phyloP scores from a whole-genome alignment of 228 moss, liverwort and hornwort genomes.

The Sphagnum magellanicum region DNA sequence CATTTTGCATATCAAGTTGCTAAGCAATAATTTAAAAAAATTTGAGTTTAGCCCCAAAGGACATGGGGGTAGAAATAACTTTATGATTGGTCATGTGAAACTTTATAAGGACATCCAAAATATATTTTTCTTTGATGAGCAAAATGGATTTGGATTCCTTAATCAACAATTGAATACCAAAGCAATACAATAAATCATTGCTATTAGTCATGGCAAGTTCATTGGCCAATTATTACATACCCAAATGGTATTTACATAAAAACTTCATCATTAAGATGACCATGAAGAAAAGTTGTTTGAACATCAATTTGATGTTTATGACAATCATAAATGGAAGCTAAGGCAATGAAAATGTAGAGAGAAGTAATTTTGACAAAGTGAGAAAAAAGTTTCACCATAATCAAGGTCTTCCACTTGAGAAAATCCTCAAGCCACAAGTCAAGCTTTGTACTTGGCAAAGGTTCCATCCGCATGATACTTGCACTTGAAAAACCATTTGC shows the following conservation, averaged over 20 bases:
- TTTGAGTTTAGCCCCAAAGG: too few relatives aligned
- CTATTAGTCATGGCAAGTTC: too few relatives aligned
- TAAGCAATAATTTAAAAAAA: too few relatives aligned
- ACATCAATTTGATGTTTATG: neutral
- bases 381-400: slow-evolving; percentile 2
- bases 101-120: too few relatives aligned
- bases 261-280: neutral
- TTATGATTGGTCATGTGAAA: too few relatives aligned
- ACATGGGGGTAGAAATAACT: too few relatives aligned
- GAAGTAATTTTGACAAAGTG: neutral
- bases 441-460: neutral
- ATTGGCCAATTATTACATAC: neutral
- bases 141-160: too few relatives aligned
- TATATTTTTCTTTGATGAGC: too few relatives aligned
- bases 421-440: neutral
- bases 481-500: neutral
- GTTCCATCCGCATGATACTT: neutral
- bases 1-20: too few relatives aligned
- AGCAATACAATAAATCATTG: too few relatives aligned
- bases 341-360: neutral
- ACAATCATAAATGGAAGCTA: neutral
- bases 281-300: neutral
- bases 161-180: too few relatives aligned
- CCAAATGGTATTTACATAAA: neutral
- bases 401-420: neutral